These are phyloP conservation scores for Thuja plicata DNA, from an alignment of 83 land plant genomes.

Conservation along the genomic window DNA sequence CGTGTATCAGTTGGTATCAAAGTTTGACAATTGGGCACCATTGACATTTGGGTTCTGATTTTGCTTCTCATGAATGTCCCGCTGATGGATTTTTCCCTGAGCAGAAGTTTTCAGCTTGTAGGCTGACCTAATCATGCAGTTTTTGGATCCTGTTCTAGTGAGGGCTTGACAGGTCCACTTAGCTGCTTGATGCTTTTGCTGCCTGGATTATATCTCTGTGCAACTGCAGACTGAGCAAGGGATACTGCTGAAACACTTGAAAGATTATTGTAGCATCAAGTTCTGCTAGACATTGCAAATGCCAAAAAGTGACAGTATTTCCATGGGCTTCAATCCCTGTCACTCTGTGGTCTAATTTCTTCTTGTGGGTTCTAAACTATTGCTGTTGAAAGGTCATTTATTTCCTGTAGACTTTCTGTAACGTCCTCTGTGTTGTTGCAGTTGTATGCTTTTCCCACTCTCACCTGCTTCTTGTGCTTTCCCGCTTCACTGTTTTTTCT, in stretches of 20 bases:
- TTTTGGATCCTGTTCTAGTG: not conserved
- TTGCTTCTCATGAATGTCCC: not conserved
- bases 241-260: not conserved
- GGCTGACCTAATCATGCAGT: not conserved
- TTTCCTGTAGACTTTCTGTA: not conserved
- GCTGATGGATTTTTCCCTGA: not conserved
- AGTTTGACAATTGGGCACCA: not conserved
- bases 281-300: not conserved
- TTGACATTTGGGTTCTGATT: not conserved
- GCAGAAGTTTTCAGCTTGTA: not conserved
- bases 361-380: not conserved
- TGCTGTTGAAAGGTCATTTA: not conserved
- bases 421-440: not conserved
- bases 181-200: not conserved
- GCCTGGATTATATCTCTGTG: not conserved
- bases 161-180: not conserved
- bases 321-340: not conserved
- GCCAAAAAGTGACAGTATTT: not conserved
- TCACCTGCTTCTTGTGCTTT: not conserved
- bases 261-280: not conserved
- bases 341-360: not conserved
- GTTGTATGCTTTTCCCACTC: not conserved
- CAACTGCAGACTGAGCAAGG: not conserved
- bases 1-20: not conserved
- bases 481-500: not conserved